Evolutionary conservation across 2,329 filamentous ascomycete genomes (phyloP).

Genomic region (Rutstroemia sp.): DNA sequence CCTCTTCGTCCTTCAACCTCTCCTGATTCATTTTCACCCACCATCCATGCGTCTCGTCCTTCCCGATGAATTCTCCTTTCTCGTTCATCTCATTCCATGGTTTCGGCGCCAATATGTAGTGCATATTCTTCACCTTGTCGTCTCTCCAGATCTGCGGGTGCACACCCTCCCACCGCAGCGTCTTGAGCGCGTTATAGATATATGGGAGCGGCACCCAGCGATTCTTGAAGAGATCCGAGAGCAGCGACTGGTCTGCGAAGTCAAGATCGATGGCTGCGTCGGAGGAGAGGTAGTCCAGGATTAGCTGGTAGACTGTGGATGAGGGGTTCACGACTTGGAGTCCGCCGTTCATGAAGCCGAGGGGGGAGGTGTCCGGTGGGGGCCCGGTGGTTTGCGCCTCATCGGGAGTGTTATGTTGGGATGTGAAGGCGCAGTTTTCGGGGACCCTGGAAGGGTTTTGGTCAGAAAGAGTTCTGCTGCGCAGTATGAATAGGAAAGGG

Average conservation of each 20-base stretch:
- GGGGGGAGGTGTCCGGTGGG: constrained; percentile 38
- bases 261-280: constrained; percentile 39
- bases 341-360: constrained; percentile 49
- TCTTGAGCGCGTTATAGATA: constrained; percentile 57
- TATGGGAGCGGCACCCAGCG: constrained; percentile 54
- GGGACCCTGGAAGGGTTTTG: constrained; percentile 33
- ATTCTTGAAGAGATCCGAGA: constrained; percentile 46
- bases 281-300: constrained; percentile 42
- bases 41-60: constrained; percentile 46
- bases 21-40: constrained; percentile 45
- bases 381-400: constrained; percentile 39
- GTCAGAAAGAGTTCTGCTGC: background rate
- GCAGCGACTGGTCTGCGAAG: constrained; percentile 53
- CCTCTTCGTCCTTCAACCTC: constrained; percentile 29
- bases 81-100: constrained; percentile 49
- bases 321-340: constrained; percentile 51
- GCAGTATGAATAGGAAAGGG: background rate
- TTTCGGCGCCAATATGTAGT: constrained; percentile 55
- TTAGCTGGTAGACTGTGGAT: constrained; percentile 39
- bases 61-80: constrained; percentile 34
- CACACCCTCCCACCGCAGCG: constrained; percentile 44
- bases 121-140: constrained; percentile 50
- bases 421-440: constrained; percentile 51
- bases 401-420: constrained; percentile 41
- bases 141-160: constrained; percentile 52